phyloP scores from a whole-genome alignment of 2,329 filamentous ascomycete species.

The Knoxdaviesia capensis region DNA sequence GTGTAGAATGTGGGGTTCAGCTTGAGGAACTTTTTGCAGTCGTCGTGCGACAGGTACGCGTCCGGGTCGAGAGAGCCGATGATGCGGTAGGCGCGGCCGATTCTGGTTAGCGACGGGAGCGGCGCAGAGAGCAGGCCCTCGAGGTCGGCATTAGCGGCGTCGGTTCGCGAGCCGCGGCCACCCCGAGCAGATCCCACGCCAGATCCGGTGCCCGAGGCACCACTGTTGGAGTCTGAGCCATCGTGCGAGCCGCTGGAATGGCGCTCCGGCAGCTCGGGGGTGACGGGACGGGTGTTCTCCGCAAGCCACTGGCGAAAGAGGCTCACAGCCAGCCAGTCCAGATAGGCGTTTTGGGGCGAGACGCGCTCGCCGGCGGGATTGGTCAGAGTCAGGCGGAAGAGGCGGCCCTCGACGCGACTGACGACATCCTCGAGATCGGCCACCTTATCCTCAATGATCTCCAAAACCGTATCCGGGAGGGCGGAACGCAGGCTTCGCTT shows the following conservation, averaged over 20 bases:
- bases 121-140: conserved; percentile 8
- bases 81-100: conserved; percentile 55
- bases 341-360: conserved; percentile 55
- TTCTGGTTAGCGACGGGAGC: conserved; percentile 25
- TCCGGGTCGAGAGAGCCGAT: conserved; percentile 41
- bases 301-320: conserved; percentile 87
- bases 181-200: conserved; percentile 7
- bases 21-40: conserved; percentile 80
- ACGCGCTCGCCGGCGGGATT: conserved; percentile 69
- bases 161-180: conserved; percentile 9
- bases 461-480: conserved; percentile 57
- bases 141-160: conserved; percentile 10
- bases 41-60: conserved; percentile 62
- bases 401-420: conserved; percentile 54
- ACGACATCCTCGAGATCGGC: conserved; percentile 78
- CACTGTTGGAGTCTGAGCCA: conserved; percentile 5
- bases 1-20: conserved; percentile 65
- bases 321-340: conserved; percentile 77
- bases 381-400: conserved; percentile 64
- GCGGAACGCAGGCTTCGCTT: conserved; percentile 56
- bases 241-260: conserved; percentile 1
- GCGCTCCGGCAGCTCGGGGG: conserved; percentile 5
- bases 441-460: conserved; percentile 87
- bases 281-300: conserved; percentile 64
- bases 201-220: conserved; percentile 6